phyloP scores from a whole-genome alignment of 495 filamentous ascomycete species.

The Lichenothelia convexa region DNA sequence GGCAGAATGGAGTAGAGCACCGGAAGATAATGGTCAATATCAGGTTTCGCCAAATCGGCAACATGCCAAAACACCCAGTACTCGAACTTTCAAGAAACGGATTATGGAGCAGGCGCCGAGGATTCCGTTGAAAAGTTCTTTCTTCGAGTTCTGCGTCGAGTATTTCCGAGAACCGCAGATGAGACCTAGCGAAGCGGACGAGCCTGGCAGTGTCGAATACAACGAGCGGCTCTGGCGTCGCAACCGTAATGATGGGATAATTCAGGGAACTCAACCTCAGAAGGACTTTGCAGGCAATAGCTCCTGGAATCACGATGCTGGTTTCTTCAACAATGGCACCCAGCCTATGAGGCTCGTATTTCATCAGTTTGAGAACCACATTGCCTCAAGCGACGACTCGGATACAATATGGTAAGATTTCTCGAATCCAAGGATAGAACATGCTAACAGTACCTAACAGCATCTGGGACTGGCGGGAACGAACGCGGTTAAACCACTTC shows the following conservation, averaged over 20 bases:
- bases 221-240: slow-evolving; percentile 88
- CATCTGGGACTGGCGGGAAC: slow-evolving; percentile 82
- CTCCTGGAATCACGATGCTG: slow-evolving; percentile 60
- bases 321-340: slow-evolving; percentile 66
- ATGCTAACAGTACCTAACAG: slow-evolving; percentile 21
- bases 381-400: slow-evolving; percentile 83
- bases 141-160: slow-evolving; percentile 90
- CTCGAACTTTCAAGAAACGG: slow-evolving; percentile 49
- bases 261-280: slow-evolving; percentile 77
- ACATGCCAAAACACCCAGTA: slow-evolving; percentile 54
- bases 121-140: slow-evolving; percentile 63
- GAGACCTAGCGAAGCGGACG: slow-evolving; percentile 87
- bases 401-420: slow-evolving; percentile 54
- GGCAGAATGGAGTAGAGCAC: slow-evolving; percentile 54
- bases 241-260: slow-evolving; percentile 79
- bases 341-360: slow-evolving; percentile 87
- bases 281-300: slow-evolving; percentile 70
- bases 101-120: slow-evolving; percentile 33
- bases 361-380: slow-evolving; percentile 92
- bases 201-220: slow-evolving; percentile 93
- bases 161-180: slow-evolving; percentile 99
- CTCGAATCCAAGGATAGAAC: slow-evolving; percentile 8
- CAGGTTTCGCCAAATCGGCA: slow-evolving; percentile 54
- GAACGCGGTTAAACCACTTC: slow-evolving; percentile 59
- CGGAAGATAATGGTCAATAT: slow-evolving; percentile 59